A percentile compares a stretch with the other conserved stretches of the same genome.
Conservation (phyloP, 2,329 filamentous ascomycete species). For the Pseudogymnoascus sp. region DNA sequence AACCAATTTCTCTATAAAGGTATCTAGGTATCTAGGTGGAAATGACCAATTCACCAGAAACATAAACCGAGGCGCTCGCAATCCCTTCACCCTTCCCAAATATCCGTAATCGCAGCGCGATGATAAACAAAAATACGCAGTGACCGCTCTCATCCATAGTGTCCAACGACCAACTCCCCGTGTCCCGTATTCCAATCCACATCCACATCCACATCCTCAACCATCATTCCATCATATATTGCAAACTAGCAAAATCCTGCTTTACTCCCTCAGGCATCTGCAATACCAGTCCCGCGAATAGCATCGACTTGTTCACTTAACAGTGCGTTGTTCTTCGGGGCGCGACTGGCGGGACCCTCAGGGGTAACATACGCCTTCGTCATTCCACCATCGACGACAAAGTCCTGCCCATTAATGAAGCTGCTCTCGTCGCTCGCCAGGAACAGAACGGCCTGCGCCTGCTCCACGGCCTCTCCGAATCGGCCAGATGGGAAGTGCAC, state of each 20-base stretch:
- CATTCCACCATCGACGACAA: conserved; percentile 94
- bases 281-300: conserved; percentile 17
- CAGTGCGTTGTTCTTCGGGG: conserved; percentile 41
- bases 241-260: neutral
- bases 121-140: conserved; percentile 6
- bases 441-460: conserved; percentile 67
- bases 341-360: conserved; percentile 47
- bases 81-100: neutral
- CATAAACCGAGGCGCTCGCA: neutral
- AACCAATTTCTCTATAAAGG: neutral
- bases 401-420: conserved; percentile 71
- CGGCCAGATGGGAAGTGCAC: conserved; percentile 68
- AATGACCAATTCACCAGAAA: neutral
- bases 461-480: conserved; percentile 71
- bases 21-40: conserved; percentile 4
- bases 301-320: conserved; percentile 29
- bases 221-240: neutral
- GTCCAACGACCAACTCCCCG: conserved; percentile 2
- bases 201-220: too few relatives aligned
- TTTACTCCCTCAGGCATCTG: neutral
- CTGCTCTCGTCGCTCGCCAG: conserved; percentile 67
- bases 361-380: conserved; percentile 78
- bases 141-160: neutral
- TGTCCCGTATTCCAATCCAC: neutral
- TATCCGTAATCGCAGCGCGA: neutral